phyloP scores from a whole-genome alignment of 176 grass and related monocot genomes.

The Secale cereale region DNA sequence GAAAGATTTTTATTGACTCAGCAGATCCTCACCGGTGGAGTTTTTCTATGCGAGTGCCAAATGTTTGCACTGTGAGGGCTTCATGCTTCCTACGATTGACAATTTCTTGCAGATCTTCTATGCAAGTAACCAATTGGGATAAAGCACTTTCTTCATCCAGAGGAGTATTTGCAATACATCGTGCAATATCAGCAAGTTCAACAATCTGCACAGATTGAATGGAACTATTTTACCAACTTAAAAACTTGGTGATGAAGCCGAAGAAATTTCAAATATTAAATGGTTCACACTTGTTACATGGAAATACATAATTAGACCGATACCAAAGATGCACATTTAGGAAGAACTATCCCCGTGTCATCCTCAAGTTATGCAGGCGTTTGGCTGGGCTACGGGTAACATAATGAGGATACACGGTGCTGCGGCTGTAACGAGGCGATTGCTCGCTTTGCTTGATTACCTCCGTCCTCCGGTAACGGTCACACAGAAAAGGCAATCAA shows the following conservation, averaged over 20 bases:
- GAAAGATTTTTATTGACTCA: background rate
- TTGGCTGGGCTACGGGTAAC: background rate
- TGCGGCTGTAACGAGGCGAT: background rate
- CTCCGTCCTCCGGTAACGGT: background rate
- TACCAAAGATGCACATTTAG: background rate
- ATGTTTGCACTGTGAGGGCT: conserved; percentile 96
- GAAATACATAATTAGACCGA: background rate
- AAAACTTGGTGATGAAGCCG: conserved; percentile 6
- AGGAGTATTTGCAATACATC: conserved; percentile 83
- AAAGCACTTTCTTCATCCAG: conserved; percentile 90
- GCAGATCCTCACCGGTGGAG: conserved; percentile 72
- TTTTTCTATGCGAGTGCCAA: conserved; percentile 97
- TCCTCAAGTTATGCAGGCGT: background rate
- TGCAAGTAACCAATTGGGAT: conserved; percentile 85
- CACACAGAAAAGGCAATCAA: background rate
- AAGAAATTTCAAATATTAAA: conserved; percentile 9
- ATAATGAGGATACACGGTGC: background rate
- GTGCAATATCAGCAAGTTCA: conserved; percentile 98
- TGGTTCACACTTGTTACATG: background rate
- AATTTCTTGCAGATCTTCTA: conserved; percentile 99
- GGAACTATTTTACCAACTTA: conserved; percentile 1
- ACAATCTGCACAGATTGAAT: conserved; percentile 59
- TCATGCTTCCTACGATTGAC: conserved; percentile 84
- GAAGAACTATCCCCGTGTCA: background rate
- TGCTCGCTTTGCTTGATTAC: background rate